Base-by-base conservation (phyloP, 2,329 filamentous ascomycete genomes). In the Aquanectria penicillioides region DNA sequence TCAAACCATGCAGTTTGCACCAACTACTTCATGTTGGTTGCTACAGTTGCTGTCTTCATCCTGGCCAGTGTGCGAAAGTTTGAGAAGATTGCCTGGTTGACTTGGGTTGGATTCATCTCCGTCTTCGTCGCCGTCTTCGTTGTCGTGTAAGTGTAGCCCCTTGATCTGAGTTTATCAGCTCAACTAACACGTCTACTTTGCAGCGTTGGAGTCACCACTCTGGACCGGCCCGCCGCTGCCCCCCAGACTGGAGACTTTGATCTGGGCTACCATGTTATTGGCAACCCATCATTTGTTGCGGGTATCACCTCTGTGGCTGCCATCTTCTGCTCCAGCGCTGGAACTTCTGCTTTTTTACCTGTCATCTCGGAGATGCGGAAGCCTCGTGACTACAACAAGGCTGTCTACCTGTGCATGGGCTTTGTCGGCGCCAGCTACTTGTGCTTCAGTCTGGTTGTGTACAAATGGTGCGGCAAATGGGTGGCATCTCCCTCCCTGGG, bases 281-380 rank as follows among this genome's bases (percentile, higher is more conserved):
- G 79, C 7, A 74, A 83, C 63, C 85, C 86, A 0, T 81, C 77
- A 17, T 89, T 89, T 67, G 81, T 82, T 0, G 81, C 79, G 2
- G 86, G 84, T 7, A 87, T 89, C 64, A 83, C 81, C 0, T 83
- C 86, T 33, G 79, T 81, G 0, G 78, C 80, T 2, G 86, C 83
- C 2, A 88, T 89, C 61, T 87, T 89, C 73, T 81, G 84, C 55
- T 85, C 84, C 2, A 81, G 80, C 6, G 83, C 86, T 0, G 85
- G 83, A 15, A 88, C 86, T 0, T 83, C 81, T 0, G 84, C 85
- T 2, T 89, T 89, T 67, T 74, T 89, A 2, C 85, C 86, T 5
- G 84, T 90, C 57, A 89, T 89, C 50, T 84, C 83, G 0, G 88
- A 90, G 74, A 90, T 90, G 85, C 61, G 52, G 12, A 88, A 84